Conservation (phyloP, 768 basidiomycete genomes). For the Myochromella boudieri region DNA sequence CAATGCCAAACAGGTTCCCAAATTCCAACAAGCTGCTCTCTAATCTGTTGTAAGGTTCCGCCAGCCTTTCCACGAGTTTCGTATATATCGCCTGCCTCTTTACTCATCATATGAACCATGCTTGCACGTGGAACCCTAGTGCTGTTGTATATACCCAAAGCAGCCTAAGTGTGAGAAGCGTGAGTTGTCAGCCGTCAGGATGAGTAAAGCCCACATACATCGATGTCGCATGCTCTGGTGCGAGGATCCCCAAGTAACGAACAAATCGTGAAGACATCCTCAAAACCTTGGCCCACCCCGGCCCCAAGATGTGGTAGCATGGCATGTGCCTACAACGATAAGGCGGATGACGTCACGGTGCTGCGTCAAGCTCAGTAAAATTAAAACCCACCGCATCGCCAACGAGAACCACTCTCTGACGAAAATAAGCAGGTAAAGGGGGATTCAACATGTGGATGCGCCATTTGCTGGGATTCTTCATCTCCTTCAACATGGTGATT, state of each 20-base stretch:
- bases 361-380: neutral
- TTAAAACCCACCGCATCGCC: conserved; percentile 48
- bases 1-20: conserved; percentile 54
- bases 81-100: conserved; percentile 41
- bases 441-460: conserved; percentile 48
- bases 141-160: conserved; percentile 44
- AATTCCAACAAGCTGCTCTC: conserved; percentile 32
- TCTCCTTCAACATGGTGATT: conserved; percentile 36
- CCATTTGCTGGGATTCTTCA: conserved; percentile 51
- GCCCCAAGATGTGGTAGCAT: conserved; percentile 62
- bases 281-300: conserved; percentile 60
- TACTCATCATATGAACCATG: conserved; percentile 43
- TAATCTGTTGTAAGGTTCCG: conserved; percentile 27
- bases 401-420: conserved; percentile 46
- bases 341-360: neutral
- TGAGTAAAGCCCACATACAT: conserved; percentile 28
- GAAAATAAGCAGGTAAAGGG: conserved; percentile 42
- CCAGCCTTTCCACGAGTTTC: conserved; percentile 37
- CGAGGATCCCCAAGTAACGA: conserved; percentile 43
- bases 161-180: conserved; percentile 30
- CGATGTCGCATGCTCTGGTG: conserved; percentile 37
- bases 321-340: conserved; percentile 46
- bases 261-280: conserved; percentile 50
- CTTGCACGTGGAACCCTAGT: conserved; percentile 49
- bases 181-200: neutral